These are phyloP conservation scores for Penicillium janthinellum DNA, from an alignment of 2,329 filamentous ascomycete genomes.

Conservation along the genomic window DNA sequence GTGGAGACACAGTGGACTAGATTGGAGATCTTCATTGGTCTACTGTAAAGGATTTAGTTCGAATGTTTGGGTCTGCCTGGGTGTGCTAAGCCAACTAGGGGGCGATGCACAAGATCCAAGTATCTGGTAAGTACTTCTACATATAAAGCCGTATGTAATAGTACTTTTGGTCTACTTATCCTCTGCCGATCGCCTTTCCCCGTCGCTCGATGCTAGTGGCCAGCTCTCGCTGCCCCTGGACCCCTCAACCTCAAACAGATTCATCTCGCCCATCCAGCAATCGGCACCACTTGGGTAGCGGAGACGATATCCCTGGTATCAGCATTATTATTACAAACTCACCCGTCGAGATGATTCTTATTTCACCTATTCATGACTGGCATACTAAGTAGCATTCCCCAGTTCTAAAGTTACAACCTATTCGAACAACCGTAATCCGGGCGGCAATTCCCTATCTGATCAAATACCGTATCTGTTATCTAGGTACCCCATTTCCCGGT, in stretches of 20 bases:
- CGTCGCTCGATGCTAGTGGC: neutral
- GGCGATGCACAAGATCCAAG: neutral
- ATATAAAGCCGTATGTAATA: too few species aligned
- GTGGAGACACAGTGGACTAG: neutral
- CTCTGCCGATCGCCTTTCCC: neutral
- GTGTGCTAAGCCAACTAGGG: too few species aligned
- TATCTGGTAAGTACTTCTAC: neutral
- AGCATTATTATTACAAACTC: too few species aligned
- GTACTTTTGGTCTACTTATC: neutral
- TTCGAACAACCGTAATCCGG: neutral
- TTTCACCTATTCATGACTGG: too few species aligned
- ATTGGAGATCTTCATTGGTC: neutral
- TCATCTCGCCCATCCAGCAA: neutral
- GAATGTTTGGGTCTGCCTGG: neutral
- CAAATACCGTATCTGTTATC: too few species aligned
- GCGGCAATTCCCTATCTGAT: neutral
- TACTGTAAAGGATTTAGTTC: neutral
- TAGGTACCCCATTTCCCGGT: neutral
- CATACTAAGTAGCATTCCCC: too few species aligned
- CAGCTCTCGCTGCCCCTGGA: neutral
- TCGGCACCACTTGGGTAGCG: neutral
- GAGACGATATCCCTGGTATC: too few species aligned
- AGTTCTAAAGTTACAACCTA: too few species aligned
- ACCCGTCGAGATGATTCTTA: too few species aligned
- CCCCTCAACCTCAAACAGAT: constrained; percentile 4